Conservation (phyloP, 2,329 filamentous ascomycete species). For the Botrytis fabae region DNA sequence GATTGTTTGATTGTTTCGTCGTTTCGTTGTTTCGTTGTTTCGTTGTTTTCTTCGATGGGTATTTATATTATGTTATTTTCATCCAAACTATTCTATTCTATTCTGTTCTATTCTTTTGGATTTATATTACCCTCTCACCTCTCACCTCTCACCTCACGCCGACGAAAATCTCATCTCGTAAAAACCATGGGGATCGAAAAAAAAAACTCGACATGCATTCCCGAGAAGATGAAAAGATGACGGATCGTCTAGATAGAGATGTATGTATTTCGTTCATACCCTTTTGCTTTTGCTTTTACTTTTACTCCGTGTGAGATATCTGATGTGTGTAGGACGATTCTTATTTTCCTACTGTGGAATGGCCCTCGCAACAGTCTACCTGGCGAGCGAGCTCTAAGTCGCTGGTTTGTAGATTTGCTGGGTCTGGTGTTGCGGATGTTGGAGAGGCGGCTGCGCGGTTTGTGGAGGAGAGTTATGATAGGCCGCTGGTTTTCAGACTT, state of each 20-base stretch:
- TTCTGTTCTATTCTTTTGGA: background rate
- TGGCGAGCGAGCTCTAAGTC: background rate
- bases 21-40: background rate
- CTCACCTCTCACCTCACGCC: no score
- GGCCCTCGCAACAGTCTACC: background rate
- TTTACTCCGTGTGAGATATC: no score
- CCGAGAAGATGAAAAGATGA: background rate
- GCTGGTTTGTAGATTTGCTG: background rate
- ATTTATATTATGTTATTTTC: no score
- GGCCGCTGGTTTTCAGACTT: no score
- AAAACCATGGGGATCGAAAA: background rate
- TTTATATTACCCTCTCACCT: background rate
- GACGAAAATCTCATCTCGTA: background rate
- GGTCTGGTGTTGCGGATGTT: background rate
- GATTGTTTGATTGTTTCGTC: background rate
- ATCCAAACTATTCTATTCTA: no score
- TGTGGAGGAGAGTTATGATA: background rate
- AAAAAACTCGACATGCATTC: background rate
- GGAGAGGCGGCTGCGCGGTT: background rate
- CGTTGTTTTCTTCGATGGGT: background rate
- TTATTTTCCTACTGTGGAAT: background rate
- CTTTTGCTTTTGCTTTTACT: no score
- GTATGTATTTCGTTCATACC: background rate
- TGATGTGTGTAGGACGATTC: background rate
- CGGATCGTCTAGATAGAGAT: accelerated